A percentile compares a stretch with the other conserved stretches of the same genome.
phyloP scores from a whole-genome alignment of 2,329 filamentous ascomycete species.

The Xylariomycetidae sp. region DNA sequence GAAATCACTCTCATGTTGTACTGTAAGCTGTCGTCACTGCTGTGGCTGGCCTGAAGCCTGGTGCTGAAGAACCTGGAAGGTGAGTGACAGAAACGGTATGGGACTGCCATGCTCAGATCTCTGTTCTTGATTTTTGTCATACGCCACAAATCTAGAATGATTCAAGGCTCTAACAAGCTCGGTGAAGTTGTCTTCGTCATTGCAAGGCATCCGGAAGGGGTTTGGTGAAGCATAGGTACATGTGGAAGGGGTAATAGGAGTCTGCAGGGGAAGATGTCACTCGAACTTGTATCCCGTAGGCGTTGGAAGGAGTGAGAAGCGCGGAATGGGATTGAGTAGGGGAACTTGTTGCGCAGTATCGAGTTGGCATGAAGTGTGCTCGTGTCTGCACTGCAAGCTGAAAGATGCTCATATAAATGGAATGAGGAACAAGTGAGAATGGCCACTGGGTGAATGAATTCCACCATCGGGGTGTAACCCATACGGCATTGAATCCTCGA shows the following conservation, averaged over 20 bases:
- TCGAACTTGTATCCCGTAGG: too few relatives aligned
- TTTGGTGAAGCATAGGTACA: background rate
- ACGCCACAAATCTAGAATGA: constrained; percentile 17
- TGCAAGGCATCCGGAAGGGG: constrained; percentile 12
- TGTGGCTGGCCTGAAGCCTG: constrained; percentile 10
- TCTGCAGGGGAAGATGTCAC: background rate
- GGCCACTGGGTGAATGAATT: too few relatives aligned
- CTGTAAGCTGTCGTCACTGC: constrained; percentile 25
- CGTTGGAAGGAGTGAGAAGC: too few relatives aligned
- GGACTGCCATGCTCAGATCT: constrained; percentile 40
- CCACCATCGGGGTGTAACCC: too few relatives aligned
- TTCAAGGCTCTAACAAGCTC: constrained; percentile 21
- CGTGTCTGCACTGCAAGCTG: too few relatives aligned
- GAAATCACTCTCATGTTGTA: constrained; percentile 13
- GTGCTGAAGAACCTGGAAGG: constrained; percentile 9
- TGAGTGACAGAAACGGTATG: too few relatives aligned
- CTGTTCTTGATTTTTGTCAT: constrained; percentile 41
- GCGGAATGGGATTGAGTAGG: too few relatives aligned
- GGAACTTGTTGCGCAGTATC: too few relatives aligned
- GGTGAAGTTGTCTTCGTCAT: constrained; percentile 20
- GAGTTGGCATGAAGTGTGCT: too few relatives aligned
- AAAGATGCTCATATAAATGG: too few relatives aligned
- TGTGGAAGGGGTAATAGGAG: background rate
- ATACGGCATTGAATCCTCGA: too few relatives aligned
- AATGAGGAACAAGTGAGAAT: too few relatives aligned